Percentiles rank a stretch among this genome's conserved stretches.
These are phyloP conservation scores for Lodderomyces jiufengensis DNA, from an alignment of 1,139 yeast species.

Conservation along the genomic window DNA sequence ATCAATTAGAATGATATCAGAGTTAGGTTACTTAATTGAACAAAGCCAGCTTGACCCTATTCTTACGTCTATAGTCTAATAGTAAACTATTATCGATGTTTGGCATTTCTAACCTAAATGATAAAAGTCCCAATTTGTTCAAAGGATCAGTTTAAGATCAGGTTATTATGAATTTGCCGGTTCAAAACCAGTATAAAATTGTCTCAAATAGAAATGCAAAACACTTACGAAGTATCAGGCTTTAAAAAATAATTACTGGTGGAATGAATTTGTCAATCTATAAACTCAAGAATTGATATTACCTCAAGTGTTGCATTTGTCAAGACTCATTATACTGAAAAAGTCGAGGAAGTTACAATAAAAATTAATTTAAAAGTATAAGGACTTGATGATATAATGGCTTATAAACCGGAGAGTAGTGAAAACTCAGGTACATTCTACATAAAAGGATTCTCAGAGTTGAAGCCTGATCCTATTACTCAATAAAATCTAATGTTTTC, in stretches of 20 bases:
- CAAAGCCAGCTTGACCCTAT: slow-evolving; percentile 32
- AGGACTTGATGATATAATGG: slow-evolving; percentile 19
- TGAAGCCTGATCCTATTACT: slow-evolving; percentile 37
- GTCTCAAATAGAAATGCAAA: slow-evolving; percentile 18
- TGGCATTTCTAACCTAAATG: slow-evolving; percentile 27
- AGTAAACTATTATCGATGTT: slow-evolving; percentile 32
- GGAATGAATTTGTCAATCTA: slow-evolving; percentile 38
- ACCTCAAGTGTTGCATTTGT: slow-evolving; percentile 20
- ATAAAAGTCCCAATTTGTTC: slow-evolving; percentile 17
- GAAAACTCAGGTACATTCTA: slow-evolving; percentile 24
- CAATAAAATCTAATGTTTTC: slow-evolving; percentile 38
- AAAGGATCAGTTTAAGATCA: slow-evolving; percentile 32
- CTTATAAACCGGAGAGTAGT: slow-evolving; percentile 14
- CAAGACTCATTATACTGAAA: slow-evolving; percentile 20
- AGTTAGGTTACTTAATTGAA: slow-evolving; percentile 36
- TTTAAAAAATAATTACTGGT: slow-evolving; percentile 34
- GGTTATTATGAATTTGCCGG: slow-evolving; percentile 33
- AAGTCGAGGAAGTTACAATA: slow-evolving; percentile 25
- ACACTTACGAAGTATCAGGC: slow-evolving; percentile 35
- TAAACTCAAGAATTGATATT: slow-evolving; percentile 36
- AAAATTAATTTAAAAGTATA: slow-evolving; percentile 25
- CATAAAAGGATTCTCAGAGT: slow-evolving; percentile 16
- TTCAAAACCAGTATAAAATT: slow-evolving; percentile 21
- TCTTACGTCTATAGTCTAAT: slow-evolving; percentile 32
- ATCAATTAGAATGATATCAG: slow-evolving; percentile 42